Base-by-base conservation (phyloP, 768 basidiomycete species). In the Leccinum ochraceum region DNA sequence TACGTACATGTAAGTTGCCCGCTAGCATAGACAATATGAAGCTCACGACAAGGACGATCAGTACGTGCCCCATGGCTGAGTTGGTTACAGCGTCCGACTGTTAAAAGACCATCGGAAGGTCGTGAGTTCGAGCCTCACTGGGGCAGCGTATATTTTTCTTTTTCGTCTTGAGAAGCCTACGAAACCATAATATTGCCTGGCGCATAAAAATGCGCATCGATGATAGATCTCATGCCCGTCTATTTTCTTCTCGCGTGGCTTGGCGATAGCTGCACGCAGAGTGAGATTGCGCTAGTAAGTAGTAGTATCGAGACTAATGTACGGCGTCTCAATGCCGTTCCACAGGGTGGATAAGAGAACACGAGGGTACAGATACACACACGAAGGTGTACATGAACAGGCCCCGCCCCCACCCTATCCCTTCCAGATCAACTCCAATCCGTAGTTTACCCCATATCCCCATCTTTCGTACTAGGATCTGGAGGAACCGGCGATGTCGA, bases 381-480 rank as follows among this genome's bases (percentile, higher is more conserved):
- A 50, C 34, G 34, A 49, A 39, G 36, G 42, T 57, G 52, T 16
- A 65, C 57, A 57, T n/a, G 36, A 44, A 50, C 20, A 30, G 59
- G 34, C 10, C 20, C 30, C 57, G 22, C 36, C 20, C 30, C 46
- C 20, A 22, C 3, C 53, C 20, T 17, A 42, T 54, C 72, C 78
- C 88, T 63, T 86, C 86, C 53, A 36, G 13, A 34, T 14, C 9
- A 37, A 30, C 14, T n/a, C 42, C n/a, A 44, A 20, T 20, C 42
- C 42, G n/a, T 44, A 28, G 20, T 57, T 74, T 80, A 91, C 63
- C 89, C 89, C 48, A 83, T 88, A 71, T 91, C 89, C 57, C 86
- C 88, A 66, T 90, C 88, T 75, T 90, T 90, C 60, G 81, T 79
- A 68, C 83, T 80, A 61, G 80, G 74, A 81, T 86, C 82, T 85